Percentiles rank a stretch among this genome's conserved stretches.
phyloP scores from a whole-genome alignment of 2,329 filamentous ascomycete species.

The Pseudogymnoascus sp. region DNA sequence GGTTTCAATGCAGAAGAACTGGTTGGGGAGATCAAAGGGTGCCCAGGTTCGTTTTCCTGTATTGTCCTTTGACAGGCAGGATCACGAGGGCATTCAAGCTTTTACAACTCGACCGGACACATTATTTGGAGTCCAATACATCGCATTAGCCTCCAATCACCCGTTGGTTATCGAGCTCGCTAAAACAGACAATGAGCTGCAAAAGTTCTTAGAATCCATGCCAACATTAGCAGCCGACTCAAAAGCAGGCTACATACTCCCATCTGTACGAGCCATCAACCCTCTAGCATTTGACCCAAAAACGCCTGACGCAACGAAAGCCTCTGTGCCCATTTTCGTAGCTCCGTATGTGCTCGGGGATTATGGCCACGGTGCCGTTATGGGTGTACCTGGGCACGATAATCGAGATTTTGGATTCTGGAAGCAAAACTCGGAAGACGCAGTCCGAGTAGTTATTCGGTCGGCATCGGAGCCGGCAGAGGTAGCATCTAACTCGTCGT shows the following conservation, averaged over 20 bases:
- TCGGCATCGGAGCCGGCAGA: conserved; percentile 35
- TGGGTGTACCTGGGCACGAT: conserved; percentile 88
- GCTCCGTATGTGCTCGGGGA: conserved; percentile 79
- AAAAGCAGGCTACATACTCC: conserved; percentile 60
- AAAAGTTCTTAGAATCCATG: conserved; percentile 58
- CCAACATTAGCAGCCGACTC: conserved; percentile 45
- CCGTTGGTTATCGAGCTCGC: conserved; percentile 57
- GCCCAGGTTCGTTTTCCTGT: conserved; percentile 64
- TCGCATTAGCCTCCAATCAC: conserved; percentile 68
- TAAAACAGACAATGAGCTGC: conserved; percentile 49
- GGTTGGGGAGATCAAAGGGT: conserved; percentile 73
- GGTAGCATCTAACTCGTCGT: conserved; percentile 34
- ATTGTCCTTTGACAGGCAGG: conserved; percentile 31
- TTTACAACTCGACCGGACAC: conserved; percentile 84
- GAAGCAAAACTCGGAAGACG: conserved; percentile 55
- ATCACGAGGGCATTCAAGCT: conserved; percentile 51
- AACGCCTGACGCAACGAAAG: conserved; percentile 41
- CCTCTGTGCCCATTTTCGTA: conserved; percentile 64
- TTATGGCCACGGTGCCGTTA: conserved; percentile 80
- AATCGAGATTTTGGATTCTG: conserved; percentile 71
- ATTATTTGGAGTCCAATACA: conserved; percentile 75
- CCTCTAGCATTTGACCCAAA: conserved; percentile 51
- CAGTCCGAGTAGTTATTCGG: conserved; percentile 54
- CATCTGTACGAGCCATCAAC: conserved; percentile 52
- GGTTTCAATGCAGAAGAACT: conserved; percentile 74